phyloP scores from a whole-genome alignment of 2,329 filamentous ascomycete genomes.

The Aspergillus felis region DNA sequence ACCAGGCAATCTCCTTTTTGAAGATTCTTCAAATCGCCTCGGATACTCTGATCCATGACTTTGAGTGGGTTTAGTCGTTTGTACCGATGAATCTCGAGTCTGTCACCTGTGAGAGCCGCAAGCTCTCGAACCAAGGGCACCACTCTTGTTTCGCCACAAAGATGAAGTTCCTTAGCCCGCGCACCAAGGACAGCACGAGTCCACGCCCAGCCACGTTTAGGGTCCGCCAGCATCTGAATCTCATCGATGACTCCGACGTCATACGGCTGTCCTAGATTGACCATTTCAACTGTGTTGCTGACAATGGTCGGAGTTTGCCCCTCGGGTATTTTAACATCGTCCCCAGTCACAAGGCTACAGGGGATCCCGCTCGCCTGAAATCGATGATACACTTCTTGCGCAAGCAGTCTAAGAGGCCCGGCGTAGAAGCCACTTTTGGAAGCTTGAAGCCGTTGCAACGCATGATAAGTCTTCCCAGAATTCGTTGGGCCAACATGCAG shows the following conservation, averaged over 20 bases:
- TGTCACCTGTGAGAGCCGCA: conserved; percentile 75
- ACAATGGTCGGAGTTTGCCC: conserved; percentile 56
- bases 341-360: conserved; percentile 83
- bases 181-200: conserved; percentile 84
- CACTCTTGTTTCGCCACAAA: conserved; percentile 84
- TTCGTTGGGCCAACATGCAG: conserved; percentile 96
- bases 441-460: conserved; percentile 76
- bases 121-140: conserved; percentile 75
- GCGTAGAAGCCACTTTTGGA: conserved; percentile 79
- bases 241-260: conserved; percentile 97
- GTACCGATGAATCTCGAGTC: conserved; percentile 77
- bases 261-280: conserved; percentile 54
- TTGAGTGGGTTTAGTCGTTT: conserved; percentile 75
- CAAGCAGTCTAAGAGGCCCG: conserved; percentile 80
- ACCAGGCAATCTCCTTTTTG: conserved; percentile 90
- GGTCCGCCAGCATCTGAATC: conserved; percentile 91
- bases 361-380: conserved; percentile 71
- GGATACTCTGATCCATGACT: conserved; percentile 60
- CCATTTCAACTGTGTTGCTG: conserved; percentile 95
- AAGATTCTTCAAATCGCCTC: conserved; percentile 61
- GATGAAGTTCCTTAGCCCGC: conserved; percentile 81
- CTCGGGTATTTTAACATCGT: conserved; percentile 72
- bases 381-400: conserved; percentile 91
- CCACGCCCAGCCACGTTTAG: conserved; percentile 87
- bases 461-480: conserved; percentile 96